phyloP scores from a whole-genome alignment of 2,329 filamentous ascomycete genomes.

The Calycina herbarum region DNA sequence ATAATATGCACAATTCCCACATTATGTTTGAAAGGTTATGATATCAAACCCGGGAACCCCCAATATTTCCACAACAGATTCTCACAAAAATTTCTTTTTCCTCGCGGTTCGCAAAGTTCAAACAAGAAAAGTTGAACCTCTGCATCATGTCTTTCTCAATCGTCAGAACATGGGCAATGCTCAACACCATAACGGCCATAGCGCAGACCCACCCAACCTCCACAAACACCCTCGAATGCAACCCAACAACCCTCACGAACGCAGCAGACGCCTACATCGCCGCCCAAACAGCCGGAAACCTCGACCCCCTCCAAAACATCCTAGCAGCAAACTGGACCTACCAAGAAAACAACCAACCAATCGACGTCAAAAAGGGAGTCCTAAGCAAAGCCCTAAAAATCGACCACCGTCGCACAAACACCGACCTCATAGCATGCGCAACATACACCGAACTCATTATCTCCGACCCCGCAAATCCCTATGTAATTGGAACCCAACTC shows the following conservation, averaged over 20 bases:
- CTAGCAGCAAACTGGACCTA: conserved; percentile 10
- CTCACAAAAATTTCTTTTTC: neutral
- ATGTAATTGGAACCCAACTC: conserved; percentile 23
- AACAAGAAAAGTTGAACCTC: neutral
- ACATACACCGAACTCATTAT: conserved; percentile 22
- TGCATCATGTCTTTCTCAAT: neutral
- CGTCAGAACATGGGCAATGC: neutral
- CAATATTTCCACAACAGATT: no score
- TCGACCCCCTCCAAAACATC: neutral
- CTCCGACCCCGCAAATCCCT: conserved; percentile 15
- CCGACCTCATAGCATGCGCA: conserved; percentile 17
- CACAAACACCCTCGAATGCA: conserved; percentile 13
- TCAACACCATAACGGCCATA: neutral
- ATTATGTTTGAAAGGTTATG: no score
- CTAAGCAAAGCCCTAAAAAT: conserved; percentile 16
- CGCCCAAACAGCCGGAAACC: conserved; percentile 16
- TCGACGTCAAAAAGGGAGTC: conserved; percentile 14
- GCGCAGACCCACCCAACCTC: neutral
- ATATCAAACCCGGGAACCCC: no score
- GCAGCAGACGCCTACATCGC: conserved; percentile 17
- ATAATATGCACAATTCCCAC: no score
- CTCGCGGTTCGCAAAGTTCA: neutral
- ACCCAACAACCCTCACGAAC: conserved; percentile 15
- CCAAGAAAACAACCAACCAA: conserved; percentile 14
- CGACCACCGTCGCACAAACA: conserved; percentile 19